These are phyloP conservation scores for Chenopodium album DNA, from an alignment of 148 eudicot genomes.

Conservation along the genomic window DNA sequence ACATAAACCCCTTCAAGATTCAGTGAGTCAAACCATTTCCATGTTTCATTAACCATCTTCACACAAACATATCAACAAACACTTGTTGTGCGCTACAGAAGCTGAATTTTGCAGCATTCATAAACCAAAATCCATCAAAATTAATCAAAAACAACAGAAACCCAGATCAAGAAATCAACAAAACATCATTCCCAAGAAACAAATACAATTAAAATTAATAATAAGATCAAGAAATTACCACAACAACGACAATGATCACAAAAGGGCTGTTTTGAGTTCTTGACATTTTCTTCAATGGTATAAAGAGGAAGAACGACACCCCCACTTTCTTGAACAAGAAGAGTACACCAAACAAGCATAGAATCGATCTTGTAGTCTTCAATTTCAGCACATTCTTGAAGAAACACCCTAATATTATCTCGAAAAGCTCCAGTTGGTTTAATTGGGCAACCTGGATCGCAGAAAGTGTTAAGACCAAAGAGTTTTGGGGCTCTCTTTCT, in stretches of 20 bases:
- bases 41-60: not conserved
- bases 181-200: not conserved
- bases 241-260: conserved; percentile 84
- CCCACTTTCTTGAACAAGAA: conserved; percentile 36
- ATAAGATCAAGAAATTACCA: conserved; percentile 31
- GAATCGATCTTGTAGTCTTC: conserved; percentile 34
- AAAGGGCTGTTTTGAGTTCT: conserved; percentile 39
- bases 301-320: conserved; percentile 52
- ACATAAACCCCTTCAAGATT: not conserved
- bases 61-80: not conserved
- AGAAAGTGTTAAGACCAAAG: conserved; percentile 34
- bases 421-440: conserved; percentile 43
- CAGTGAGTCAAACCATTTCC: too few relatives aligned
- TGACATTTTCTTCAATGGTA: conserved; percentile 49
- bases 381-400: conserved; percentile 45
- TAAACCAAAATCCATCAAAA: not conserved
- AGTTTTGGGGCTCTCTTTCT: conserved; percentile 40
- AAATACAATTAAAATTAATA: not conserved
- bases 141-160: conserved; percentile 5
- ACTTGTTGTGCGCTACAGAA: not conserved
- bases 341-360: conserved; percentile 58
- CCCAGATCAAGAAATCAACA: conserved; percentile 10
- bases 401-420: conserved; percentile 51
- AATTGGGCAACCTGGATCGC: conserved; percentile 29
- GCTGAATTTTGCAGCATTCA: not conserved